phyloP scores from a whole-genome alignment of 352 stramenopile genomes.

The Globisporangium acanthophoron region DNA sequence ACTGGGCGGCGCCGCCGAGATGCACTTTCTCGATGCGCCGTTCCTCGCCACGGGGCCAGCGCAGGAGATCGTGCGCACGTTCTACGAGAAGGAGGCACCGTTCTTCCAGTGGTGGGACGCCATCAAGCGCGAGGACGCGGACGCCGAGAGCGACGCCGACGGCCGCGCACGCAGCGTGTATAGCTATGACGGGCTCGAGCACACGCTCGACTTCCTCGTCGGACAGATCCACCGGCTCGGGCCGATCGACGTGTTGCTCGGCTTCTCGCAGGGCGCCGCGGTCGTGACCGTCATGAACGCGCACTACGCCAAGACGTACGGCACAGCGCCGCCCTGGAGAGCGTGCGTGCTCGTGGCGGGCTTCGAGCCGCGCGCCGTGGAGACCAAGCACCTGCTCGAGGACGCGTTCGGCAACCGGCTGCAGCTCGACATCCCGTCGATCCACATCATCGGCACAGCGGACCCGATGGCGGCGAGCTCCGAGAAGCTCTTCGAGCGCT shows the following conservation, averaged over 20 bases:
- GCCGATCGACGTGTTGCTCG: constrained; percentile 57
- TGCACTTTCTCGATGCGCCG: constrained; percentile 65
- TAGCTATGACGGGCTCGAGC: constrained; percentile 57
- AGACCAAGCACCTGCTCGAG: constrained; percentile 52
- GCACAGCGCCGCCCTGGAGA: constrained; percentile 50
- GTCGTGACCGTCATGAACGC: constrained; percentile 58
- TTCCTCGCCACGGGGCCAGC: constrained; percentile 48
- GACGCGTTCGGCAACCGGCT: constrained; percentile 22
- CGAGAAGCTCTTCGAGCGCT: constrained; percentile 46
- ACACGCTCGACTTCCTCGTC: constrained; percentile 51
- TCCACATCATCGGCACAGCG: constrained; percentile 55
- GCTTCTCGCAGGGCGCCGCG: constrained; percentile 69
- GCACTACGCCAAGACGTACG: constrained; percentile 41
- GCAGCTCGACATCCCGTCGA: constrained; percentile 48
- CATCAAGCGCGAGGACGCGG: constrained; percentile 24
- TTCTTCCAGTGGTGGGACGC: constrained; percentile 84
- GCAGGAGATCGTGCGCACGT: constrained; percentile 50
- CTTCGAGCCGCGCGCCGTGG: constrained; percentile 39
- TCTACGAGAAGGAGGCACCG: constrained; percentile 47
- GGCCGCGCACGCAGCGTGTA: constrained; percentile 18
- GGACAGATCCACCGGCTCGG: constrained; percentile 43
- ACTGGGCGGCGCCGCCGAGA: constrained; percentile 43
- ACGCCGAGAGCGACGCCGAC: neutral
- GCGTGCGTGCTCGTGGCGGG: constrained; percentile 57
- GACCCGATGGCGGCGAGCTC: constrained; percentile 41